phyloP scores from a whole-genome alignment of 371 early-diverging fungal species.

The Fennellomyces sp. region DNA sequence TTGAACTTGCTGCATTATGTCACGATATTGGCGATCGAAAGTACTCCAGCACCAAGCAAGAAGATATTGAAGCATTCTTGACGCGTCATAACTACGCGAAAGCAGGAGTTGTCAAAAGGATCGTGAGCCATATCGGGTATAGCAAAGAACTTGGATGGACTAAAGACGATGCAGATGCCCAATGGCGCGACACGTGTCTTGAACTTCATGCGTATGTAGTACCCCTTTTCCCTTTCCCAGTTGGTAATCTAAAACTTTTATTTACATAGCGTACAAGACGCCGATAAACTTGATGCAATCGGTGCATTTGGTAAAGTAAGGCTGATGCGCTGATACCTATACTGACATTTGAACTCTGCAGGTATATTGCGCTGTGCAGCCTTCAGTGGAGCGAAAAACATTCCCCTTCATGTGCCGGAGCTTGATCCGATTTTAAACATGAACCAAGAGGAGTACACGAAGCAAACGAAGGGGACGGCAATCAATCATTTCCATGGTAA shows the following conservation, averaged over 20 bases:
- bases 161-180: conserved; percentile 29
- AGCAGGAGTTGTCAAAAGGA: conserved; percentile 55
- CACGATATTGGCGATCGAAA: conserved; percentile 82
- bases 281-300: conserved; percentile 83
- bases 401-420: conserved; percentile 61
- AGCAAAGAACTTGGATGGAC: conserved; percentile 68
- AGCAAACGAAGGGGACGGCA: conserved; percentile 51
- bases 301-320: conserved; percentile 72
- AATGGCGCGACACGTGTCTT: conserved; percentile 60
- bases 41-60: conserved; percentile 46
- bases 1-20: conserved; percentile 74
- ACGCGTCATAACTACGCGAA: conserved; percentile 33
- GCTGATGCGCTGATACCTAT: too few species aligned
- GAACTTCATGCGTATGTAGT: conserved; percentile 61
- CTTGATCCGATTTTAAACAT: conserved; percentile 51
- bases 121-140: conserved; percentile 72
- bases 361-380: conserved; percentile 76
- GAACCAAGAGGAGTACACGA: conserved; percentile 53
- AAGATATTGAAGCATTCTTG: conserved; percentile 51
- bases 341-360: conserved; percentile 7
- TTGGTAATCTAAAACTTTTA: too few species aligned
- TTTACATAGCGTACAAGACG: conserved; percentile 71
- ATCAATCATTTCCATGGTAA: conserved; percentile 74
- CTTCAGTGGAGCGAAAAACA: conserved; percentile 69
- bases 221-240: neutral